phyloP scores from a whole-genome alignment of 2,329 filamentous ascomycete genomes.

The Beauveria caledonica region DNA sequence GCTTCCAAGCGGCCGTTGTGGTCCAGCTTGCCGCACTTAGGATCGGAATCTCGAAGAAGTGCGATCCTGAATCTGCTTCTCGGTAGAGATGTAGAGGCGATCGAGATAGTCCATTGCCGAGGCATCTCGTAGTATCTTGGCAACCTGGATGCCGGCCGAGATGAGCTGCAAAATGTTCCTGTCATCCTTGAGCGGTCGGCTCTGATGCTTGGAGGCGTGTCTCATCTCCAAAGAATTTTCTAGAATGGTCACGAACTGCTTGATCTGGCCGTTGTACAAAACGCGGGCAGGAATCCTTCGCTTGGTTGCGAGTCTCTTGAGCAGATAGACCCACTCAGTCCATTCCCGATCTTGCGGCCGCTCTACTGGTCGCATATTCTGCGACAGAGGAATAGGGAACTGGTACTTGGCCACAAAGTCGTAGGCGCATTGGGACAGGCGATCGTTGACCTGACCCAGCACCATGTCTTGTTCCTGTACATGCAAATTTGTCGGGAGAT shows the following conservation, averaged over 20 bases:
- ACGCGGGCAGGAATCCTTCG: slow-evolving; percentile 76
- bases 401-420: slow-evolving; percentile 89
- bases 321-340: slow-evolving; percentile 85
- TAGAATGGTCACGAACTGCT: slow-evolving; percentile 79
- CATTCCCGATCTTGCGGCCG: slow-evolving; percentile 72
- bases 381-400: slow-evolving; percentile 76
- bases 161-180: slow-evolving; percentile 82
- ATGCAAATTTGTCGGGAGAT: slow-evolving; percentile 73
- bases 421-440: slow-evolving; percentile 76
- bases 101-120: slow-evolving; percentile 77
- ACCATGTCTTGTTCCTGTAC: slow-evolving; percentile 81
- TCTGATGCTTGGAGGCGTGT: slow-evolving; percentile 76
- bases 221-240: slow-evolving; percentile 86
- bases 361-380: slow-evolving; percentile 71
- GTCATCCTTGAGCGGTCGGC: slow-evolving; percentile 77
- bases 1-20: background rate
- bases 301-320: slow-evolving; percentile 80
- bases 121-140: slow-evolving; percentile 79
- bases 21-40: background rate
- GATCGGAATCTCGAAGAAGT: slow-evolving; percentile 32
- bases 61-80: slow-evolving; percentile 68
- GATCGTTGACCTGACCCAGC: slow-evolving; percentile 72
- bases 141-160: slow-evolving; percentile 78
- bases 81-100: slow-evolving; percentile 72
- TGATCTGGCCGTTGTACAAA: slow-evolving; percentile 83